These are phyloP conservation scores for Annona cherimola DNA, from an alignment of 164 flowering plant species.

Conservation along the genomic window DNA sequence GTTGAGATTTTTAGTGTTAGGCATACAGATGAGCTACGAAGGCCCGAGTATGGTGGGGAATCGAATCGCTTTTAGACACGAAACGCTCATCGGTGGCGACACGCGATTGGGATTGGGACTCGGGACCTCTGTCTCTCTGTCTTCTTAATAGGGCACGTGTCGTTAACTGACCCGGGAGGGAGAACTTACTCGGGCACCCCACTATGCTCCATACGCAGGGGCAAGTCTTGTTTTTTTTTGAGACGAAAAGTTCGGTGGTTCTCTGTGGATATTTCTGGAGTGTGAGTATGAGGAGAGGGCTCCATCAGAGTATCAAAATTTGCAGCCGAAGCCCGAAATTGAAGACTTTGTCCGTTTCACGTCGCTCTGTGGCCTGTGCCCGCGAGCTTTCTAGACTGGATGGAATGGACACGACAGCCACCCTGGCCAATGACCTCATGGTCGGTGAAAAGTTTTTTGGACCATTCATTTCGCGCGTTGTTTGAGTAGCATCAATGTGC, in stretches of 20 bases:
- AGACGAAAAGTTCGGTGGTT: too few species aligned
- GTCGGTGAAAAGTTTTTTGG: background rate
- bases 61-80: slow-evolving; percentile 13
- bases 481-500: too few species aligned
- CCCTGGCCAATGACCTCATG: background rate
- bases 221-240: too few species aligned
- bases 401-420: background rate
- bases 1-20: too few species aligned
- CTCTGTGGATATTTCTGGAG: too few species aligned
- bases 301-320: background rate
- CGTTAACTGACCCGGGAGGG: too few species aligned
- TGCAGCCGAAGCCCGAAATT: background rate
- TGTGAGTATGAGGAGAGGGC: too few species aligned
- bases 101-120: slow-evolving; percentile 32
- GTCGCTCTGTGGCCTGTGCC: background rate
- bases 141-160: too few species aligned
- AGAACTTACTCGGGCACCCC: too few species aligned
- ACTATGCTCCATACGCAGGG: too few species aligned
- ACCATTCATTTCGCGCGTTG: background rate
- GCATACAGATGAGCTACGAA: too few species aligned
- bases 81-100: slow-evolving; percentile 28
- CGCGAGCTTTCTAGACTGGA: background rate
- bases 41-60: background rate
- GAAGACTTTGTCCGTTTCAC: background rate
- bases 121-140: background rate